These are phyloP conservation scores for Mycena crocata DNA, from an alignment of 768 basidiomycete genomes.

Conservation along the genomic window DNA sequence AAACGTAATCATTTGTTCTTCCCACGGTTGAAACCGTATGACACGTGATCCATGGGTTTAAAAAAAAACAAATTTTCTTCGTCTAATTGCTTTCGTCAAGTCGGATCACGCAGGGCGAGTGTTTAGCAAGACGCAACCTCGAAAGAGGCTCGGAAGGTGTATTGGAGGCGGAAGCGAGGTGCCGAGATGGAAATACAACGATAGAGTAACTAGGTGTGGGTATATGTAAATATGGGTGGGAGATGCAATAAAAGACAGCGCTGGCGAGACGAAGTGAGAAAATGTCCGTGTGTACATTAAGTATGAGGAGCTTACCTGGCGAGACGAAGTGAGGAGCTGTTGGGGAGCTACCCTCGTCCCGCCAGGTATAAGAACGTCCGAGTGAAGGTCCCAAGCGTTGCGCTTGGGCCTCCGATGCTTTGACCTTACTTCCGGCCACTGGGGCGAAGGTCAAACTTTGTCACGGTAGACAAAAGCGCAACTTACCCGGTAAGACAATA, in stretches of 20 bases:
- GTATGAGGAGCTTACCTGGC: too few relatives aligned
- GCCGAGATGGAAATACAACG: background rate
- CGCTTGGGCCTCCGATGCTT: background rate
- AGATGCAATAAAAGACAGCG: background rate
- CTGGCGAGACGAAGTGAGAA: background rate
- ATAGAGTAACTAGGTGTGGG: background rate
- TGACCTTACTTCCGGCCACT: background rate
- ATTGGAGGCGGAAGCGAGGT: constrained; percentile 1
- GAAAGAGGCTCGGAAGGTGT: constrained; percentile 24
- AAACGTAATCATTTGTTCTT: too few relatives aligned
- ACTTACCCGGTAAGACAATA: constrained; percentile 1
- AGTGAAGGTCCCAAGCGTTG: background rate
- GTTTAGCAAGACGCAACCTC: constrained; percentile 20
- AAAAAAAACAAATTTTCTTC: too few relatives aligned
- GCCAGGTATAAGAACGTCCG: background rate
- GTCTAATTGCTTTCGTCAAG: constrained; percentile 10
- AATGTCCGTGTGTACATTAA: too few relatives aligned
- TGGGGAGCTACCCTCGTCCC: background rate
- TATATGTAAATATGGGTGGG: background rate
- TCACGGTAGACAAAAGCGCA: background rate
- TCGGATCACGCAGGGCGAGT: background rate
- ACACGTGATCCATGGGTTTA: too few relatives aligned
- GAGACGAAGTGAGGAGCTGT: background rate
- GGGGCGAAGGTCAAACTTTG: background rate
- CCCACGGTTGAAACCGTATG: too few relatives aligned